These are phyloP conservation scores for Rhodamnia rubescens DNA, from an alignment of 345 rosid species.

Conservation along the genomic window DNA sequence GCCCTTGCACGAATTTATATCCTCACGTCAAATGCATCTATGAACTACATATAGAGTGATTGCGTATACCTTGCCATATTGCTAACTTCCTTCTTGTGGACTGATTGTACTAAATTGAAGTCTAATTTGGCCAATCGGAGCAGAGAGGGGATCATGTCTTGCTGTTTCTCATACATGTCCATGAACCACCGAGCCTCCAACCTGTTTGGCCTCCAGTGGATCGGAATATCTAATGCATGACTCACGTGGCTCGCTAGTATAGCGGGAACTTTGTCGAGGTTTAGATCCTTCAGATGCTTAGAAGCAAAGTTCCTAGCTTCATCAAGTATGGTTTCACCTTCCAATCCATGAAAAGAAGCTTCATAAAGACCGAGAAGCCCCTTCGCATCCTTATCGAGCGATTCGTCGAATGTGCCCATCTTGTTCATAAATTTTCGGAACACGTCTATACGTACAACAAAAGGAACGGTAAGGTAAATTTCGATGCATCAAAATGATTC, in stretches of 20 bases:
- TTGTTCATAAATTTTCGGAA: constrained; percentile 9
- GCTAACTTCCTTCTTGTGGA: constrained; percentile 3
- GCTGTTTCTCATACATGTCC: not conserved
- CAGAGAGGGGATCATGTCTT: not conserved
- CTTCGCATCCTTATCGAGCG: not conserved
- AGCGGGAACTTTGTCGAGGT: not conserved
- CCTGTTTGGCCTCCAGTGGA: constrained; percentile 4
- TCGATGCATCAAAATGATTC: not conserved
- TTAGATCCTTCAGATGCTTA: not conserved
- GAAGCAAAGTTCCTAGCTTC: constrained; percentile 2
- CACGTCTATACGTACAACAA: not conserved
- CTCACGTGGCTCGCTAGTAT: not conserved
- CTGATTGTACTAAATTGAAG: constrained; percentile 1
- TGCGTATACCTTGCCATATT: not conserved
- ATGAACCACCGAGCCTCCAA: constrained; percentile 13
- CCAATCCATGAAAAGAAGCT: constrained; percentile 8
- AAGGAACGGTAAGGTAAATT: not conserved
- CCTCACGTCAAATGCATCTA: not conserved
- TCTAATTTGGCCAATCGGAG: constrained; percentile 11
- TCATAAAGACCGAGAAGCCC: constrained; percentile 14
- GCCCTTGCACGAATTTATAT: not conserved
- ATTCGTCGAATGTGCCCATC: not conserved
- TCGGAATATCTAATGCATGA: constrained; percentile 11
- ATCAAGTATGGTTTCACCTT: constrained; percentile 7
- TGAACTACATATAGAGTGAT: not conserved